Evolutionary conservation across 352 stramenopile genomes (phyloP).

Genomic region (Thraustotheca clavata): DNA sequence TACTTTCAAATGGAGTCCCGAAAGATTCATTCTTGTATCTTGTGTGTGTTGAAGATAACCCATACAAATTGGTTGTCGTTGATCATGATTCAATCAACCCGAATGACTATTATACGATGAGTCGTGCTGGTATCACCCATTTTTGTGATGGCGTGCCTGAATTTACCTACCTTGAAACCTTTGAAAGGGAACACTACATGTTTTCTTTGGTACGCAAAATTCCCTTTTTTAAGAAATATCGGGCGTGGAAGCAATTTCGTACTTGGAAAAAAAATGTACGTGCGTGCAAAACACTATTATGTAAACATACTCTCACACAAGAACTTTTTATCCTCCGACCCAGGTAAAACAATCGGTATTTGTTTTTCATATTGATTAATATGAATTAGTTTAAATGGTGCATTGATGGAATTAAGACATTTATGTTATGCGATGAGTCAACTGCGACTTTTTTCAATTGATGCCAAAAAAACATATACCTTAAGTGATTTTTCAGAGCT

Average conservation of each 20-base stretch:
- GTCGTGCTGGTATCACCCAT: conserved; percentile 80
- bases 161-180: conserved; percentile 84
- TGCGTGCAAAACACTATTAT: conserved; percentile 29
- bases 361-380: not conserved
- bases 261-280: conserved; percentile 81
- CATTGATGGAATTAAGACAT: conserved; percentile 60
- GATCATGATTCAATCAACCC: conserved; percentile 57
- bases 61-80: conserved; percentile 61
- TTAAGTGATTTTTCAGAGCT: conserved; percentile 72
- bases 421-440: conserved; percentile 45
- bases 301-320: conserved; percentile 37
- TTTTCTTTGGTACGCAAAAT: conserved; percentile 68
- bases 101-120: conserved; percentile 87
- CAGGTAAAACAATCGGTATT: conserved; percentile 9
- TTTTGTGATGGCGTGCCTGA: conserved; percentile 68
- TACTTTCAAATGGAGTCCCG: conserved; percentile 24
- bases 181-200: conserved; percentile 87
- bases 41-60: conserved; percentile 55
- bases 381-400: conserved; percentile 48
- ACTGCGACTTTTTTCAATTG: conserved; percentile 41
- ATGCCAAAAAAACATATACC: conserved; percentile 43
- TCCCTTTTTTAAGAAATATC: conserved; percentile 87
- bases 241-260: conserved; percentile 85
- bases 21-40: conserved; percentile 73
- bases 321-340: conserved; percentile 85